phyloP scores from a whole-genome alignment of 2,329 filamentous ascomycete species.

The Ophiosphaerella korrae region DNA sequence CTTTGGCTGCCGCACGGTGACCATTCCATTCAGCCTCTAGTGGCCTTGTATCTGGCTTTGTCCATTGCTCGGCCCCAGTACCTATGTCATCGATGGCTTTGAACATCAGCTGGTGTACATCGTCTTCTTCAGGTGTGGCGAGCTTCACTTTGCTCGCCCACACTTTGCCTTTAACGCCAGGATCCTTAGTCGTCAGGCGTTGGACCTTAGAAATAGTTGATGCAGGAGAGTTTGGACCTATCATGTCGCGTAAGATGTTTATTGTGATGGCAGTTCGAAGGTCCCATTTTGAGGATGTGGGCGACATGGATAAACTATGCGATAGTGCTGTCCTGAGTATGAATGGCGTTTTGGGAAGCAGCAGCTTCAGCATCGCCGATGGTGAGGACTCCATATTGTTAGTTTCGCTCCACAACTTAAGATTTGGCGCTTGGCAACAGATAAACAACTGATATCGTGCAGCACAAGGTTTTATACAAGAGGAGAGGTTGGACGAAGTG shows the following conservation, averaged over 20 bases:
- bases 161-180: slow-evolving; percentile 74
- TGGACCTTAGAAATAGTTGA: slow-evolving; percentile 56
- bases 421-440: background rate
- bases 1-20: slow-evolving; percentile 62
- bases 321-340: slow-evolving; percentile 65
- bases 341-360: slow-evolving; percentile 58
- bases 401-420: background rate
- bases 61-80: slow-evolving; percentile 38
- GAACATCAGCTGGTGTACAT: slow-evolving; percentile 61
- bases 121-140: slow-evolving; percentile 61
- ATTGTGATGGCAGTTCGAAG: slow-evolving; percentile 75
- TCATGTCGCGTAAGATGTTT: slow-evolving; percentile 65
- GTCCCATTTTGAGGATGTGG: slow-evolving; percentile 77
- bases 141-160: slow-evolving; percentile 79
- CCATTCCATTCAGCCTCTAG: slow-evolving; percentile 80
- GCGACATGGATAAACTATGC: slow-evolving; percentile 70
- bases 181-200: slow-evolving; percentile 64
- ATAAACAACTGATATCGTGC: too few species aligned
- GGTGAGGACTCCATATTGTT: slow-evolving; percentile 43
- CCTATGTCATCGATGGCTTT: slow-evolving; percentile 62
- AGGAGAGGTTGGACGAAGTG: background rate
- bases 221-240: slow-evolving; percentile 32
- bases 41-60: slow-evolving; percentile 57
- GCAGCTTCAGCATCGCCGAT: slow-evolving; percentile 38
- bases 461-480: too few species aligned